Evolutionary conservation across 2,329 filamentous ascomycete species (phyloP), one percentile per base, ranked within the genome.

Genomic region (Ustulina deusta): DNA sequence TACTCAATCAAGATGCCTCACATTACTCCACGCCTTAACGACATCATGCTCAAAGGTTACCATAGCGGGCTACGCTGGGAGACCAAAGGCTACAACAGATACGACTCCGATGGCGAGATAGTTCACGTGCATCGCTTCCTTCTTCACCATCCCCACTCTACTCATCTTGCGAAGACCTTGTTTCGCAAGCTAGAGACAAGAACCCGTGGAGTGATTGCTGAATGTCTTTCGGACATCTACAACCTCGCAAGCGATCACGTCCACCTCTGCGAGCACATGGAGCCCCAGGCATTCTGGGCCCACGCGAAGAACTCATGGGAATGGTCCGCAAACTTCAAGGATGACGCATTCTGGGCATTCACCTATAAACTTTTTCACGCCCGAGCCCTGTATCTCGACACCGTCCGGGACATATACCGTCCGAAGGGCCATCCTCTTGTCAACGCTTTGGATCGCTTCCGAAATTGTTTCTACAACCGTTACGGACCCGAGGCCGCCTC

Each of bases 291-390:
- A 1, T 74, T 73, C 42, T 73, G 70, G 32, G 65, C 60, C 0
- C 2, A 2, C 2, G 67, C 51, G 0, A 74, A 72, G 22, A 56
- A 72, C 1, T 69, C 65, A 0, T 69, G 56, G 17, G 32, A 29
- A 0, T 73, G 69, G 71, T 72, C 70, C 1, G n/a, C 20, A 3
- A 20, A 34, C 1, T 44, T 74, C 25, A 52, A 7, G 0, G 64
- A 72, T 32, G 38, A 63, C 0, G 72, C 63, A 2, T 73, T 73
- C 52, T 74, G 68, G 63, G 68, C 65, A 1, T 72, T 74, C n/a
- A 74, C 72, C 0, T 71, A 74, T 54, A 71, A 68, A 15, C 63
- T 69, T 0, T 70, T 74, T 6, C 70, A 73, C 13, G 71, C 69
- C 1, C 63, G 72, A 2, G 52, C 56, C 6, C 32, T 73, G 11